A percentile compares a stretch with the other conserved stretches of the same genome.
These are phyloP conservation scores for Cyclotella cryptica DNA, from an alignment of 108 stramenopile species.

Conservation along the genomic window DNA sequence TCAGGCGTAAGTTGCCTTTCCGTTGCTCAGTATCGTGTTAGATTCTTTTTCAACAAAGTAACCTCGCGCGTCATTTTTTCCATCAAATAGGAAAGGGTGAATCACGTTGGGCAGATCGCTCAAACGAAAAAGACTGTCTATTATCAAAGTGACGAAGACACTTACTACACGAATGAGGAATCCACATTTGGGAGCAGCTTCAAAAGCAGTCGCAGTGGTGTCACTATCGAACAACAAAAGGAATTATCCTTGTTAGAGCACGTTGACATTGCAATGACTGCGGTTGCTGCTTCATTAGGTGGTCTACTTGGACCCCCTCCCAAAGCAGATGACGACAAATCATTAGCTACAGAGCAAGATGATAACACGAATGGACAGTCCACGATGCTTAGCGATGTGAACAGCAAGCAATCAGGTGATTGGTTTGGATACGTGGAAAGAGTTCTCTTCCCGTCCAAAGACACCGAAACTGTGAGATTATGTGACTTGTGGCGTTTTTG, in stretches of 20 bases:
- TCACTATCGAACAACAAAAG: not conserved
- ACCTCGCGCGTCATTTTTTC: not conserved
- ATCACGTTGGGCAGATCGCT: not conserved
- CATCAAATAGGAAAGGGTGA: not conserved
- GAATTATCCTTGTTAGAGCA: slow-evolving; percentile 33
- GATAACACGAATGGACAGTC: slow-evolving; percentile 33
- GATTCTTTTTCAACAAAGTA: not conserved
- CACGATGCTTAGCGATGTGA: slow-evolving; percentile 2
- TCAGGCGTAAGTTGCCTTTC: not conserved
- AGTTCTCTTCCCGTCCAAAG: slow-evolving; percentile 31
- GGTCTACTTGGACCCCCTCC: slow-evolving; percentile 16
- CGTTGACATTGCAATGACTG: slow-evolving; percentile 36
- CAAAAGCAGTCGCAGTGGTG: slow-evolving; percentile 30
- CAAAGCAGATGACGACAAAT: slow-evolving; percentile 18
- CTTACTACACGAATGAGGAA: slow-evolving; percentile 35
- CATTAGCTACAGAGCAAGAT: slow-evolving; percentile 25
- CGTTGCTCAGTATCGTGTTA: not conserved
- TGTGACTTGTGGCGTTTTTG: not conserved
- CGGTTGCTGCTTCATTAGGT: slow-evolving; percentile 40
- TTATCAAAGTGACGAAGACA: slow-evolving; percentile 19
- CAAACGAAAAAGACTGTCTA: slow-evolving; percentile 17
- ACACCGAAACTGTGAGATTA: not conserved
- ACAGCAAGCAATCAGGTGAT: slow-evolving; percentile 10
- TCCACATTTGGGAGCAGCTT: slow-evolving; percentile 39
- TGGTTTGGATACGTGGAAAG: slow-evolving; percentile 47